Evolutionary conservation across 257 asterid species (phyloP).

Genomic region (Rehmannia glutinosa): DNA sequence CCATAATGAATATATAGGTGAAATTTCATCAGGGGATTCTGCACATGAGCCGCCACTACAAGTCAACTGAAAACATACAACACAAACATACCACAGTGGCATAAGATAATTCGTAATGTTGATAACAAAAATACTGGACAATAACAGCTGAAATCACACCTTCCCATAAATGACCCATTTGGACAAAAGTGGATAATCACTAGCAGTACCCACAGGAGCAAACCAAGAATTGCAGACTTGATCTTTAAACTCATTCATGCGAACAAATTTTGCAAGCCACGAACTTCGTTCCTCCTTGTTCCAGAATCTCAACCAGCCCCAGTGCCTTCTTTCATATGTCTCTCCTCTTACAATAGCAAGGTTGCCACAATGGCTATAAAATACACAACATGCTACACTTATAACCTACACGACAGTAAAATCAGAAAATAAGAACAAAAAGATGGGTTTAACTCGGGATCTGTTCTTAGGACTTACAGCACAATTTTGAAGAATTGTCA

Average conservation of each 20-base stretch:
- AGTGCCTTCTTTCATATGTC: slow-evolving; percentile 55
- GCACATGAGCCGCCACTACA: slow-evolving; percentile 79
- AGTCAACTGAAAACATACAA: slow-evolving; percentile 56
- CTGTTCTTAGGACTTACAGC: slow-evolving; percentile 58
- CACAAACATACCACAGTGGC: slow-evolving; percentile 12
- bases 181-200: slow-evolving; percentile 88
- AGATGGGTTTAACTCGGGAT: slow-evolving; percentile 17
- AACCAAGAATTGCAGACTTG: slow-evolving; percentile 97
- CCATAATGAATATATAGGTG: slow-evolving; percentile 97
- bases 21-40: slow-evolving; percentile 86
- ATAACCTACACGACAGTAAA: slow-evolving; percentile 75
- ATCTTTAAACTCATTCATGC: slow-evolving; percentile 79
- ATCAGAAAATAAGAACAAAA: slow-evolving; percentile 41
- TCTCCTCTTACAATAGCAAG: slow-evolving; percentile 68
- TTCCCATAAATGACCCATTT: slow-evolving; percentile 98
- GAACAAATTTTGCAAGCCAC: slow-evolving; percentile 82
- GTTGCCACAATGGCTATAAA: slow-evolving; percentile 99
- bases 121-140: slow-evolving; percentile 3
- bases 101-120: slow-evolving; percentile 21
- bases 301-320: slow-evolving; percentile 76
- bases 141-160: slow-evolving; percentile 37
- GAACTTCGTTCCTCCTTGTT: slow-evolving; percentile 76
- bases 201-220: slow-evolving; percentile 99
- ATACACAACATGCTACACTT: slow-evolving; percentile 98
- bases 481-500: slow-evolving; percentile 89